phyloP scores from a whole-genome alignment of 177 flowering plant species.

The Telopea speciosissima region DNA sequence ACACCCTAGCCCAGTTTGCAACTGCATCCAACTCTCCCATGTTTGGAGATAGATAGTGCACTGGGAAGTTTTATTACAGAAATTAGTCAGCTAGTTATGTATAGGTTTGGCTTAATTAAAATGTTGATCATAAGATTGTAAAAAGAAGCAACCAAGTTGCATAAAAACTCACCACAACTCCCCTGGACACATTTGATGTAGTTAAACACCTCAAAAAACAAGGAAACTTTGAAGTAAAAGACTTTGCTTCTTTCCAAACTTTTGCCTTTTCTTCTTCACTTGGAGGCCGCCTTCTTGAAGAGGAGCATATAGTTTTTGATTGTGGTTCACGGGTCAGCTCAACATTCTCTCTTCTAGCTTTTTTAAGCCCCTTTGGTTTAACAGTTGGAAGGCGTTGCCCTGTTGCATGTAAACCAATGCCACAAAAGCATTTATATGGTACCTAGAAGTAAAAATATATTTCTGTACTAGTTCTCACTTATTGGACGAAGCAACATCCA shows the following conservation, averaged over 20 bases:
- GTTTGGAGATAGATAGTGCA: too few species aligned
- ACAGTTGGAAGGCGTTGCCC: not conserved
- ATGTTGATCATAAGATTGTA: not conserved
- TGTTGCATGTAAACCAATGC: not conserved
- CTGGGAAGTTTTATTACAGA: too few species aligned
- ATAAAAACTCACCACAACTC: constrained; percentile 12
- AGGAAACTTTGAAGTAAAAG: constrained; percentile 9
- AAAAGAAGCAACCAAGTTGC: not conserved
- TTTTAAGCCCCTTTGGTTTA: not conserved
- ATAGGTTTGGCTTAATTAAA: too few species aligned
- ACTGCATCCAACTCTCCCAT: not conserved
- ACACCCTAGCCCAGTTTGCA: not conserved
- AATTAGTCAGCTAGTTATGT: too few species aligned
- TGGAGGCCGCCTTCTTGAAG: not conserved
- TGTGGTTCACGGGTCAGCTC: not conserved
- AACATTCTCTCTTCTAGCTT: not conserved
- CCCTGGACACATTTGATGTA: not conserved
- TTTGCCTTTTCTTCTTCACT: not conserved
- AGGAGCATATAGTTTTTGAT: not conserved
- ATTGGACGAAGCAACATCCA: too few species aligned
- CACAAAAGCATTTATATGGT: too few species aligned
- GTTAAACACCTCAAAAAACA: constrained; percentile 1
- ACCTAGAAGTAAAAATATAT: too few species aligned
- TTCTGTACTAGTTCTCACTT: too few species aligned
- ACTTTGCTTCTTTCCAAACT: constrained; percentile 3